Conservation (phyloP, 331 rosid species). For the Acacia pycnantha region DNA sequence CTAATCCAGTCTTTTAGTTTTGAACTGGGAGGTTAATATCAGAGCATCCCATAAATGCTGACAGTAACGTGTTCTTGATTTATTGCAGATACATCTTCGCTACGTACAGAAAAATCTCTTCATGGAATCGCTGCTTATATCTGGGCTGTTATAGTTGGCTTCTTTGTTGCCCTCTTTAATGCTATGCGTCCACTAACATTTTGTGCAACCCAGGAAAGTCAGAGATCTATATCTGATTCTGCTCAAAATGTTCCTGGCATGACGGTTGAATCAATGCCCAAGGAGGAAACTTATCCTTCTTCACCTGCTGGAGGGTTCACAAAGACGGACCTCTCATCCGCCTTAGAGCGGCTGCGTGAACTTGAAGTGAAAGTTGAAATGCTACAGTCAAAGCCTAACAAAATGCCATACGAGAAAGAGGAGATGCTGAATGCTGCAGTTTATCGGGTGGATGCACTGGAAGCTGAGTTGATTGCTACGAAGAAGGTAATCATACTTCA, state of each 20-base stretch:
- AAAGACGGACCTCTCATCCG: constrained; percentile 48
- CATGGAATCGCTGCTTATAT: constrained; percentile 33
- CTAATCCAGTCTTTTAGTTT: neutral
- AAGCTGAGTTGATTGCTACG: constrained; percentile 82
- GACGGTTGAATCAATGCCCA: constrained; percentile 29
- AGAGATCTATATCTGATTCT: constrained; percentile 29
- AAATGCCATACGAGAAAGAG: constrained; percentile 81
- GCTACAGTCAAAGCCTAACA: constrained; percentile 67
- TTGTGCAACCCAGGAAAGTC: constrained; percentile 32
- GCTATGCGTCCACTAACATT: constrained; percentile 38
- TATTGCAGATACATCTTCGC: constrained; percentile 48
- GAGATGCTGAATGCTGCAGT: constrained; percentile 90
- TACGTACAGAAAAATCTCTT: constrained; percentile 23
- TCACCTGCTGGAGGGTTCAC: constrained; percentile 50
- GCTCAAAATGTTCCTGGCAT: constrained; percentile 26
- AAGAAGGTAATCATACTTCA: constrained; percentile 44
- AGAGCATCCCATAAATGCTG: constrained; percentile 1
- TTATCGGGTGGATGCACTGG: constrained; percentile 82
- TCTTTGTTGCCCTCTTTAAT: constrained; percentile 49
- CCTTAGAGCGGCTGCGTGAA: constrained; percentile 60
- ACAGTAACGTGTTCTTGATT: constrained; percentile 21
- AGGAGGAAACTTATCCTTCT: constrained; percentile 54
- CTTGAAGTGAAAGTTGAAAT: constrained; percentile 70
- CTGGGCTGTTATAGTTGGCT: constrained; percentile 51
- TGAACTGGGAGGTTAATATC: neutral